Evolutionary conservation across 2,329 filamentous ascomycete genomes (phyloP).

Genomic region (Monosporascus sp.): DNA sequence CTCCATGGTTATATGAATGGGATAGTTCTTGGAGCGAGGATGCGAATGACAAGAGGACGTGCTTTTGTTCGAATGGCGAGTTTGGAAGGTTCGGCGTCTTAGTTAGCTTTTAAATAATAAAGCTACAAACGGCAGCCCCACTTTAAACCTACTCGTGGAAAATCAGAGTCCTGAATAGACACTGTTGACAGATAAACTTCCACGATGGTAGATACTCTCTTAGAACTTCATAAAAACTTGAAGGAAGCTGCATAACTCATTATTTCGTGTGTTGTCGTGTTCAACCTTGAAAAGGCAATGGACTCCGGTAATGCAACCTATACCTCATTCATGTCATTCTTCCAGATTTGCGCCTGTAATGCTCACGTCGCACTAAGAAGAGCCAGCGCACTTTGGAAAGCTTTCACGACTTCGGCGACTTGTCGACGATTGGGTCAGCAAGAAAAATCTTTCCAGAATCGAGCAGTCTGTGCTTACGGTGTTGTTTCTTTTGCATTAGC

Average conservation of each 20-base stretch:
- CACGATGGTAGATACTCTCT: no score
- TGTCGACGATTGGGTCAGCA: slow-evolving; percentile 4
- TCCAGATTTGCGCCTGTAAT: not conserved
- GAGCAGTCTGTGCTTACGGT: slow-evolving; percentile 55
- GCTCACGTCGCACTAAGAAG: slow-evolving; percentile 36
- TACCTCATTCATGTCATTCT: not conserved
- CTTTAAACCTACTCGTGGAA: no score
- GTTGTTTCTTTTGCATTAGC: slow-evolving; percentile 68
- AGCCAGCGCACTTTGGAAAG: slow-evolving; percentile 57
- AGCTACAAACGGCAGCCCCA: no score
- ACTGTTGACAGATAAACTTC: no score
- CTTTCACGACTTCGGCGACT: slow-evolving; percentile 54
- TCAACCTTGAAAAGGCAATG: slow-evolving; percentile 3
- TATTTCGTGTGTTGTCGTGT: slow-evolving; percentile 4
- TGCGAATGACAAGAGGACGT: no score
- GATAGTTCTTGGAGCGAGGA: no score
- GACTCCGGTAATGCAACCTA: not conserved
- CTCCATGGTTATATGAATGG: not conserved
- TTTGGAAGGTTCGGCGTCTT: no score
- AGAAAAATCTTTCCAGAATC: slow-evolving; percentile 10
- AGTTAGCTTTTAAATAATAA: no score
- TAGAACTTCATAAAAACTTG: no score
- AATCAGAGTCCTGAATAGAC: no score
- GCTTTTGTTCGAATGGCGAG: not conserved
- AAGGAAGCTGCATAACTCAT: slow-evolving; percentile 9